These are phyloP conservation scores for Buxus sempervirens DNA, from an alignment of 164 flowering plant genomes.

Conservation along the genomic window DNA sequence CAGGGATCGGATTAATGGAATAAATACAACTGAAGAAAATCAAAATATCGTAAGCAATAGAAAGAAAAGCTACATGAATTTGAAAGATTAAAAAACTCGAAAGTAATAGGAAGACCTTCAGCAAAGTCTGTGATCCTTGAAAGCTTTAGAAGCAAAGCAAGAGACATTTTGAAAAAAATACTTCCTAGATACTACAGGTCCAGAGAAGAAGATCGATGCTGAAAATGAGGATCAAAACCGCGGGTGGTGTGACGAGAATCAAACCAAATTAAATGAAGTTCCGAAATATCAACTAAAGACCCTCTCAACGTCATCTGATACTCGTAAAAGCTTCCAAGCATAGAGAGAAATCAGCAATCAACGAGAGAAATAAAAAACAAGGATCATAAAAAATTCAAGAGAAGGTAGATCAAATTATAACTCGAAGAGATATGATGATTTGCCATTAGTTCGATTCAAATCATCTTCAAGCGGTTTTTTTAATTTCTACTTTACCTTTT, in stretches of 20 bases:
- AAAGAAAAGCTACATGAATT: background rate
- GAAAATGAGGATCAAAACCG: background rate
- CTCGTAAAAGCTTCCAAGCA: background rate
- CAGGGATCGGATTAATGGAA: background rate
- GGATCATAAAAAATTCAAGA: background rate
- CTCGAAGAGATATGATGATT: background rate
- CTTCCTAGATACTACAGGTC: background rate
- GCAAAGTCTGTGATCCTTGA: background rate
- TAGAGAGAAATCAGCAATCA: background rate
- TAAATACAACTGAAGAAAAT: background rate
- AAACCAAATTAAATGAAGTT: too few species aligned
- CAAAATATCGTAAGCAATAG: background rate
- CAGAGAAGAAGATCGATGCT: background rate
- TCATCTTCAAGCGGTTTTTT: background rate
- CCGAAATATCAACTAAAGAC: background rate
- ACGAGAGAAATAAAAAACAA: background rate
- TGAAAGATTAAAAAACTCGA: background rate
- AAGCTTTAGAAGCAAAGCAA: background rate
- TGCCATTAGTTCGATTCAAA: background rate
- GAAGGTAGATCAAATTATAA: background rate
- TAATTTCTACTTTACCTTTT: background rate
- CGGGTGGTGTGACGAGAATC: background rate
- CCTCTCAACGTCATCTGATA: background rate
- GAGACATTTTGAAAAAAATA: too few species aligned
- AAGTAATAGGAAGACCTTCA: too few species aligned